These are phyloP conservation scores for Cornus controversa DNA, from an alignment of 148 eudicot species.

Conservation along the genomic window DNA sequence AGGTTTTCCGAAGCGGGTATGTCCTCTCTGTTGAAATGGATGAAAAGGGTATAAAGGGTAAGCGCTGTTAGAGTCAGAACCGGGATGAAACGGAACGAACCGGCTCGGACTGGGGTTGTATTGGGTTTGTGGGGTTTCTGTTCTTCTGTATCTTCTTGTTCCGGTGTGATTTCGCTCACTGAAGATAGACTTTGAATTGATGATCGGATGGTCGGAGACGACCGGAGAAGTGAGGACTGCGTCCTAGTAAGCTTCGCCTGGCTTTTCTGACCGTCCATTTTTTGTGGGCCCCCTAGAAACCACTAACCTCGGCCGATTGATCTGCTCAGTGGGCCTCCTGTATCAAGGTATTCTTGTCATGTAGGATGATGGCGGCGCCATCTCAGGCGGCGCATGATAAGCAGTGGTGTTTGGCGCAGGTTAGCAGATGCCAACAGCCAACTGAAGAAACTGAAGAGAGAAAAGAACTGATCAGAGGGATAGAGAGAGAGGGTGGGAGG, in stretches of 20 bases:
- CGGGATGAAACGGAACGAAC: constrained; percentile 26
- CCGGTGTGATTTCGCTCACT: constrained; percentile 33
- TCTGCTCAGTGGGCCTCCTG: constrained; percentile 23
- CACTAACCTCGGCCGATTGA: constrained; percentile 3
- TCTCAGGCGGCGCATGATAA: constrained; percentile 28
- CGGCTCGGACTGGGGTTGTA: constrained; percentile 14
- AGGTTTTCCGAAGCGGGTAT: constrained; percentile 60
- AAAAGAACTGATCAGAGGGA: constrained; percentile 5
- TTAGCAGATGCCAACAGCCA: neutral
- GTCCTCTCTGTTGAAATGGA: constrained; percentile 37
- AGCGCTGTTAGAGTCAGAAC: constrained; percentile 17
- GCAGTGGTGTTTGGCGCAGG: constrained; percentile 25
- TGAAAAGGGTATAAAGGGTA: constrained; percentile 33
- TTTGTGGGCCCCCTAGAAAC: neutral
- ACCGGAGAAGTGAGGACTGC: constrained; percentile 81
- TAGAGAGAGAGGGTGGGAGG: constrained; percentile 2
- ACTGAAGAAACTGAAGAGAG: neutral
- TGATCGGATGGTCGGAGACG: constrained; percentile 80
- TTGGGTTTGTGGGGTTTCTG: constrained; percentile 38
- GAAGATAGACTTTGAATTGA: constrained; percentile 65
- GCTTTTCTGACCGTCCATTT: constrained; percentile 57
- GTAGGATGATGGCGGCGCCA: constrained; percentile 26
- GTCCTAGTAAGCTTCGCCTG: constrained; percentile 67
- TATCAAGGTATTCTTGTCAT: constrained; percentile 30
- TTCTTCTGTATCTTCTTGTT: constrained; percentile 39